phyloP scores from a whole-genome alignment of 2,329 filamentous ascomycete species.

The Biscogniauxia sp. region DNA sequence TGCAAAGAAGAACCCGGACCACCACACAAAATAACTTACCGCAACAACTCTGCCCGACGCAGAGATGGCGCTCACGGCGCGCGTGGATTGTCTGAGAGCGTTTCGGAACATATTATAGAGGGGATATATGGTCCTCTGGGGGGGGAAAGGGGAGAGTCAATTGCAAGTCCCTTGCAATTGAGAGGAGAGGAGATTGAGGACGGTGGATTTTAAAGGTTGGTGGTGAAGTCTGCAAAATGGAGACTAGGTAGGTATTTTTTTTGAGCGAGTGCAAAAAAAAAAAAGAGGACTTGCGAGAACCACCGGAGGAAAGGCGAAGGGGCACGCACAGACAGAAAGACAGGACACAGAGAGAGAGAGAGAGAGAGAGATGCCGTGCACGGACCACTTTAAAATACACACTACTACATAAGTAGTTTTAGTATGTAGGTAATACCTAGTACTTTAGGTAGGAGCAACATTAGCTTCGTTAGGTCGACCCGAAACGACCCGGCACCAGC shows the following conservation, averaged over 20 bases:
- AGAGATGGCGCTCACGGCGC: conserved; percentile 91
- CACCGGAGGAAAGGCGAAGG: conserved; percentile 19
- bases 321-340: no score
- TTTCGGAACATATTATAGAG: conserved; percentile 86
- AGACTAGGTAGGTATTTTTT: conserved; percentile 26
- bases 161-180: conserved; percentile 68
- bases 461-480: no score
- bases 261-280: conserved; percentile 22
- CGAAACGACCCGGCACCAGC: no score
- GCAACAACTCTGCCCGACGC: conserved; percentile 85
- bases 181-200: conserved; percentile 54
- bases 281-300: conserved; percentile 8
- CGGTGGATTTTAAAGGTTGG: conserved; percentile 31
- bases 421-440: no score
- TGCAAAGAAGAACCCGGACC: conserved; percentile 24
- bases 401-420: background rate
- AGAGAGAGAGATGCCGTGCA: conserved; percentile 5
- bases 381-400: conserved; percentile 10
- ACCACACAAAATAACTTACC: conserved; percentile 64
- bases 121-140: conserved; percentile 49
- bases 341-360: no score
- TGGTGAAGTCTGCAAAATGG: conserved; percentile 26
- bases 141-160: conserved; percentile 50
- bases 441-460: no score
- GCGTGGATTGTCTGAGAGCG: conserved; percentile 95